Base-by-base conservation (phyloP, 176 grass and related monocot genomes). In the Triticum dicoccoides region DNA sequence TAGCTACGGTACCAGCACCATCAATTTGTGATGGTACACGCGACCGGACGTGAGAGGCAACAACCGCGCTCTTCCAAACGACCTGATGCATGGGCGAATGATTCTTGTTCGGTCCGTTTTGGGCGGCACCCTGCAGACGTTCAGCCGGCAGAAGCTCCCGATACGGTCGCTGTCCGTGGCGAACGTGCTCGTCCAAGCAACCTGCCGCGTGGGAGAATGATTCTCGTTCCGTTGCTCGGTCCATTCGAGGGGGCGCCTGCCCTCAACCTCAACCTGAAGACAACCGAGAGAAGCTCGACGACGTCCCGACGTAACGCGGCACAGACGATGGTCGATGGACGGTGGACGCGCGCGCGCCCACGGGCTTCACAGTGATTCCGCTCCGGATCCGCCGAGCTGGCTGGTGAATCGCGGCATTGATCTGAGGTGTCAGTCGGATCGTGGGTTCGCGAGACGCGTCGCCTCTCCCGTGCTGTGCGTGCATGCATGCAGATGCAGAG, bases 361-460 rank as follows among this genome's bases (percentile, higher is more conserved):
- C 51, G 51, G 49, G 51, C 15, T 6, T 6, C 0, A 54, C 51
- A 6, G 51, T 54, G 51, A 54, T 54, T 18, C 51, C 15, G 51
- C 0, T 6, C 1, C 15, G 15, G 51, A 54, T 54, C 51, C 15
- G 73, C 76, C 29, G 2, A 47, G 23, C 65, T 13, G 70, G 41
- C 65, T 27, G 71, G 17, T 63, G 56, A 65, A 67, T 67, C 79
- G 76, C 82, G 23, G 77, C 77, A 85, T 89, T 81, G 69, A 89
- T 89, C 61, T 9, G 88, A 80, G 82, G 3, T 65, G 69, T 30
- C 77, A 18, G 47, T n/a, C 69, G 12, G 82, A 88, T 65, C 11
- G 45, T 30, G 64, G 47, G 9, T 35, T 37, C 68, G 66, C 49
- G 85, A 51, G 69, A 82, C 15, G 84, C 21, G 29, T 27, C 87